A percentile compares a stretch with the other conserved stretches of the same genome.
phyloP scores from a whole-genome alignment of 257 asterid genomes.

The Eucommia ulmoides region DNA sequence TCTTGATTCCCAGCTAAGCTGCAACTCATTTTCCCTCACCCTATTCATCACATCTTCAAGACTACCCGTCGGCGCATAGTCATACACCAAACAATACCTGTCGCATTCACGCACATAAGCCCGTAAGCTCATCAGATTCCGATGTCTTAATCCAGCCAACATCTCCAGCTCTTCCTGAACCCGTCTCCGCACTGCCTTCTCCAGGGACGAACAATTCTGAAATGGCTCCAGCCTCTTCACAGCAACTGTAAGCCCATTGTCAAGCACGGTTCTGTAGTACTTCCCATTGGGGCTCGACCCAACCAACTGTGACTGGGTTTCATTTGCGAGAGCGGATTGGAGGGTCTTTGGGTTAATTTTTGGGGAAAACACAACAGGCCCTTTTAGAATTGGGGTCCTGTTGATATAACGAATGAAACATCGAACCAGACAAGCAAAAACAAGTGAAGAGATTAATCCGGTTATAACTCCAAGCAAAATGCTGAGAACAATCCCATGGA shows the following conservation, averaged over 20 bases:
- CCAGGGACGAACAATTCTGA: slow-evolving; percentile 19
- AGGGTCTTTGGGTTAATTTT: slow-evolving; percentile 50
- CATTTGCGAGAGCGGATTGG: slow-evolving; percentile 53
- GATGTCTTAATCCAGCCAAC: slow-evolving; percentile 57
- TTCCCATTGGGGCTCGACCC: slow-evolving; percentile 66
- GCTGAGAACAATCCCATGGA: slow-evolving; percentile 41
- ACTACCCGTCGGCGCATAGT: slow-evolving; percentile 59
- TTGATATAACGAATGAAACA: slow-evolving; percentile 53
- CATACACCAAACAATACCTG: slow-evolving; percentile 51
- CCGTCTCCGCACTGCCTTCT: slow-evolving; percentile 37
- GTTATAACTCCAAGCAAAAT: slow-evolving; percentile 50
- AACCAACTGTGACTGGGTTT: slow-evolving; percentile 44
- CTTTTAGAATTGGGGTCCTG: slow-evolving; percentile 56
- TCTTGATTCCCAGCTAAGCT: slow-evolving; percentile 70
- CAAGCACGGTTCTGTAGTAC: slow-evolving; percentile 68
- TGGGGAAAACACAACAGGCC: slow-evolving; percentile 68
- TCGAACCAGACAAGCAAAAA: slow-evolving; percentile 42
- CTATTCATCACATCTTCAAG: slow-evolving; percentile 66
- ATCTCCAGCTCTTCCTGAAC: slow-evolving; percentile 48
- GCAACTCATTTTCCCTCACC: slow-evolving; percentile 53
- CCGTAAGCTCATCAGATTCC: slow-evolving; percentile 91
- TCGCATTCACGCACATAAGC: slow-evolving; percentile 51
- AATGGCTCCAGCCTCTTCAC: slow-evolving; percentile 64
- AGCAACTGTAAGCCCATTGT: slow-evolving; percentile 65
- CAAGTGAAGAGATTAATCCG: slow-evolving; percentile 48